These are phyloP conservation scores for Mortierella sp. DNA, from an alignment of 371 early-diverging fungal species.

Conservation along the genomic window DNA sequence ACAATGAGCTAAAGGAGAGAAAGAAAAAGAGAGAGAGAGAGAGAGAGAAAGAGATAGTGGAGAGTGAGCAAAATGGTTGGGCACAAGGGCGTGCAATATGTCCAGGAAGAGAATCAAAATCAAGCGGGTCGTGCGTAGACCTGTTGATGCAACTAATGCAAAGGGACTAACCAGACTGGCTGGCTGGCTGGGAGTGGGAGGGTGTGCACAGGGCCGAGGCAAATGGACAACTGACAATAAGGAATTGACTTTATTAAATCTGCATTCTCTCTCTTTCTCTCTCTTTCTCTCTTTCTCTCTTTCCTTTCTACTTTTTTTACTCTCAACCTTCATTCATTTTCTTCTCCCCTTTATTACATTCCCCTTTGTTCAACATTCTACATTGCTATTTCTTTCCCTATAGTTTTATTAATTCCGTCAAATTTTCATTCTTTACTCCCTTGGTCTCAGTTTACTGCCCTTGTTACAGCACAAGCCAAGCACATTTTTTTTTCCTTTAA, in stretches of 20 bases:
- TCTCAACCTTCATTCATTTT: background rate
- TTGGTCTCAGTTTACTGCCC: background rate
- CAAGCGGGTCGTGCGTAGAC: background rate
- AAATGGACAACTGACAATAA: no score
- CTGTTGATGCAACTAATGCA: background rate
- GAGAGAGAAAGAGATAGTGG: no score
- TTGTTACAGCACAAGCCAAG: background rate
- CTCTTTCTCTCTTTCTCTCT: background rate
- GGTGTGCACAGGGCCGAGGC: constrained; percentile 3
- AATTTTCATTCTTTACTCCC: background rate
- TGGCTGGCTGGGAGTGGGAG: background rate
- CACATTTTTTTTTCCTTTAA: background rate
- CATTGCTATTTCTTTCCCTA: background rate
- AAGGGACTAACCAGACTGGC: background rate
- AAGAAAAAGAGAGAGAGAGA: no score
- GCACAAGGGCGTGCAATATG: no score
- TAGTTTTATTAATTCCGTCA: background rate
- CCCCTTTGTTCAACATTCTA: no score
- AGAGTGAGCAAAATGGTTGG: no score
- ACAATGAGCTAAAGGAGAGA: no score
- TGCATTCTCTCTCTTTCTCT: background rate
- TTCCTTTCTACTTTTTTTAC: background rate
- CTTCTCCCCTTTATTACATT: background rate
- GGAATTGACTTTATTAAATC: no score
- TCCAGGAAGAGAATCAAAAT: background rate